Conservation (phyloP, 2,329 filamentous ascomycete species). For the Trichophyton simii region DNA sequence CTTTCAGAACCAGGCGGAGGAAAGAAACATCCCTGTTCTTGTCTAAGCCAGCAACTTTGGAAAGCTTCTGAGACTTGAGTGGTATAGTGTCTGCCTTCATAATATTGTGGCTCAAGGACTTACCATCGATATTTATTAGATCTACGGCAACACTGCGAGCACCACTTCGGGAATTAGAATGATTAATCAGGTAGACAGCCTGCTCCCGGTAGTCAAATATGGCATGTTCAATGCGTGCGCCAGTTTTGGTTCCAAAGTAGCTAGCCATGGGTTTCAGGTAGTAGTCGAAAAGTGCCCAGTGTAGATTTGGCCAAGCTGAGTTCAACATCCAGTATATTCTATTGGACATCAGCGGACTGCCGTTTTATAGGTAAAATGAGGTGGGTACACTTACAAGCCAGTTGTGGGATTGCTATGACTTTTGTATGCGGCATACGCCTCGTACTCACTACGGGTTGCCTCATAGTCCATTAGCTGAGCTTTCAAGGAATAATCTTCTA, state of each 20-base stretch:
- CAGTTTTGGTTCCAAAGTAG: constrained; percentile 49
- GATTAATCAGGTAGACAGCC: constrained; percentile 44
- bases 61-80: constrained; percentile 33
- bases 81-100: constrained; percentile 30
- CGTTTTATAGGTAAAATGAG: not conserved
- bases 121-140: constrained; percentile 39
- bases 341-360: no score
- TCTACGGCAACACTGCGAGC: constrained; percentile 37
- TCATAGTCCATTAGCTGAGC: constrained; percentile 54
- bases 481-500: constrained; percentile 49
- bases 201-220: constrained; percentile 42
- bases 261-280: constrained; percentile 47
- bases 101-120: constrained; percentile 25
- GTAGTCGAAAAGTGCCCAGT: constrained; percentile 55
- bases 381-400: constrained; percentile 28
- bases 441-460: constrained; percentile 47
- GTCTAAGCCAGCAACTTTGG: constrained; percentile 21
- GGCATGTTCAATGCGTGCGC: constrained; percentile 40
- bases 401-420: constrained; percentile 42
- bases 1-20: constrained; percentile 38
- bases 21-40: constrained; percentile 36
- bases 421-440: constrained; percentile 44
- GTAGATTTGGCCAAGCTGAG: constrained; percentile 51
- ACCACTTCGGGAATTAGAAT: constrained; percentile 31
- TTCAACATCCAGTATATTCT: constrained; percentile 57